phyloP scores from a whole-genome alignment of 805 yeast genomes.

The Blastobotrys peoriensis region DNA sequence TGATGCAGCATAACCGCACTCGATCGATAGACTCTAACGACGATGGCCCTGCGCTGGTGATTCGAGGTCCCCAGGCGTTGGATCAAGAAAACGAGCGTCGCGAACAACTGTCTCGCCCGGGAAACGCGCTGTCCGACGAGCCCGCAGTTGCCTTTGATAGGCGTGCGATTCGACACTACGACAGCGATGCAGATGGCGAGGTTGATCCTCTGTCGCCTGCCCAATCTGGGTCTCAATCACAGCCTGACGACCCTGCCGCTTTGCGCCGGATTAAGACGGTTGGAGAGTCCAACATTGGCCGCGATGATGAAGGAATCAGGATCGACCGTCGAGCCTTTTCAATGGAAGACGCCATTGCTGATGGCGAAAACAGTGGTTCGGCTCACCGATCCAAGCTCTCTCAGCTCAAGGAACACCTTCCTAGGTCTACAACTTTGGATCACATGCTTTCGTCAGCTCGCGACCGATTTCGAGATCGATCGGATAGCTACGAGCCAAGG shows the following conservation, averaged over 20 bases:
- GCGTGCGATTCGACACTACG: constrained; percentile 5
- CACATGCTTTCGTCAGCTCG: constrained; percentile 1
- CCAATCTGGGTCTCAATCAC: background rate
- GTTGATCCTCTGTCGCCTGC: constrained; percentile 2
- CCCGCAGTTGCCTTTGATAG: background rate
- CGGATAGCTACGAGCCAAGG: background rate
- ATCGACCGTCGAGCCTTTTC: background rate
- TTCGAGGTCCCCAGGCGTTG: constrained; percentile 72
- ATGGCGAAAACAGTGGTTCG: background rate
- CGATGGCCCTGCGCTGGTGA: constrained; percentile 73
- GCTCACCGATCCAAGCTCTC: background rate
- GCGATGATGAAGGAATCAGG: background rate
- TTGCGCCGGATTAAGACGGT: background rate
- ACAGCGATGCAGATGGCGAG: constrained; percentile 19
- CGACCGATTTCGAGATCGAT: background rate
- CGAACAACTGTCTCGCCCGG: constrained; percentile 5
- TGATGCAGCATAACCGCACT: constrained; percentile 46
- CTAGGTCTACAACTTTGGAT: constrained; percentile 2
- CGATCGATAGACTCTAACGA: constrained; percentile 29
- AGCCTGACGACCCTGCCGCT: background rate
- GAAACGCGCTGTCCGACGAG: background rate
- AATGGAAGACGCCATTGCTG: background rate
- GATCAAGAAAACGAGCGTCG: constrained; percentile 31
- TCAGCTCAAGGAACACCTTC: background rate
- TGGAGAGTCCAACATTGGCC: background rate